A percentile compares a stretch with the other conserved stretches of the same genome.
phyloP scores from a whole-genome alignment of 2,329 filamentous ascomycete species.

The Claviceps cyperi region DNA sequence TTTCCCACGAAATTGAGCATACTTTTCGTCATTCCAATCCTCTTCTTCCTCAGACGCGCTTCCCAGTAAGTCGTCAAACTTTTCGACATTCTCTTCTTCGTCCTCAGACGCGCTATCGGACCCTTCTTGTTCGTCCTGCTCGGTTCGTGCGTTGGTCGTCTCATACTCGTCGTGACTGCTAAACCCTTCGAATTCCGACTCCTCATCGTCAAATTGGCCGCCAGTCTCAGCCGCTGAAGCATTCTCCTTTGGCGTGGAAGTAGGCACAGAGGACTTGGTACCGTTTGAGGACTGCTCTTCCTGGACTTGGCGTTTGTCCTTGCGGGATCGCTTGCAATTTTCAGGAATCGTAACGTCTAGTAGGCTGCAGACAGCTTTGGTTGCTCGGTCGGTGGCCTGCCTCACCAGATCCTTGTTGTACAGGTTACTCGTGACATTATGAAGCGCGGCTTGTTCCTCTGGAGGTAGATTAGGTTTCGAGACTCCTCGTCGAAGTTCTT shows the following conservation, averaged over 20 bases:
- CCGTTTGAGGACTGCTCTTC: constrained; percentile 15
- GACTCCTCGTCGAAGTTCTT: constrained; percentile 29
- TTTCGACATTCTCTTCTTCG: constrained; percentile 22
- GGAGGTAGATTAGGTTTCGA: constrained; percentile 36
- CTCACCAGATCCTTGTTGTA: constrained; percentile 38
- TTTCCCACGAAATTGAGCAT: constrained; percentile 17
- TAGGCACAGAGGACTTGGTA: not conserved
- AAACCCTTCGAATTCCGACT: constrained; percentile 24
- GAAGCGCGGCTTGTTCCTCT: constrained; percentile 35
- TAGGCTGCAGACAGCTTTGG: constrained; percentile 32
- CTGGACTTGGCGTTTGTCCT: constrained; percentile 18
- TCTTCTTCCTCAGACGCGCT: constrained; percentile 30
- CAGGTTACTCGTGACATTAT: constrained; percentile 45
- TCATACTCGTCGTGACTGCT: constrained; percentile 21
- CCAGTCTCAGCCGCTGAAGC: constrained; percentile 7
- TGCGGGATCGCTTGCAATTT: constrained; percentile 18
- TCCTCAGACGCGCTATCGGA: constrained; percentile 12
- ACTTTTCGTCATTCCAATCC: constrained; percentile 20
- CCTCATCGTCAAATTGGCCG: constrained; percentile 14
- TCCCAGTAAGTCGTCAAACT: constrained; percentile 32
- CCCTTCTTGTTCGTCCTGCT: not conserved
- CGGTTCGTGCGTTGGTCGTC: not conserved
- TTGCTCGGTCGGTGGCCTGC: constrained; percentile 32
- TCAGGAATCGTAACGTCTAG: constrained; percentile 34
- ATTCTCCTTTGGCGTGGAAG: constrained; percentile 4